phyloP scores from a whole-genome alignment of 176 grass and related monocot species.

The Alloteropsis semialata region DNA sequence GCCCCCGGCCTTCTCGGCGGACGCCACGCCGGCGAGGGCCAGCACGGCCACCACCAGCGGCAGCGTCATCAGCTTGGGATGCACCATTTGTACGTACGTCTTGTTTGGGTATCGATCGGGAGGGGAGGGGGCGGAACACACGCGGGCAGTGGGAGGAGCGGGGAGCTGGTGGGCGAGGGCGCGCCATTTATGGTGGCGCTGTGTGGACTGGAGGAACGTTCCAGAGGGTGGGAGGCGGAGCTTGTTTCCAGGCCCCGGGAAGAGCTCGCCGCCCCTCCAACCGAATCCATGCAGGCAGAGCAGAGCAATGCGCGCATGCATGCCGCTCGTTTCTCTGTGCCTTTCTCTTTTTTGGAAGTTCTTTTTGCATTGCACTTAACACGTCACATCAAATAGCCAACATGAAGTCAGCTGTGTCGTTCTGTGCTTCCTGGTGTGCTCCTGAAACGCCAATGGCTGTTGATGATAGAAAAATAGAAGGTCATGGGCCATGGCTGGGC shows the following conservation, averaged over 20 bases:
- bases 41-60: not conserved
- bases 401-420: too few relatives aligned
- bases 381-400: too few relatives aligned
- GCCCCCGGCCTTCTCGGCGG: constrained; percentile 12
- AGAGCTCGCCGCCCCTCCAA: not conserved
- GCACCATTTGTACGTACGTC: not conserved
- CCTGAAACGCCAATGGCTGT: too few relatives aligned
- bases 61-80: not conserved
- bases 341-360: too few relatives aligned
- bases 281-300: too few relatives aligned
- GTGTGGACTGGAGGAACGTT: fast-evolving
- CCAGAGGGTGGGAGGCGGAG: not conserved
- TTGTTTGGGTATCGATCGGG: not conserved
- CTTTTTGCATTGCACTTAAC: too few relatives aligned
- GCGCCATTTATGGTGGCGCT: not conserved
- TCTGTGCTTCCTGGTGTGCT: too few relatives aligned
- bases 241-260: constrained; percentile 26
- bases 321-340: too few relatives aligned
- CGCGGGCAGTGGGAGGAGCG: not conserved
- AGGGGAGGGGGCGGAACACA: too few relatives aligned
- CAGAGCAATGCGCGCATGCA: too few relatives aligned
- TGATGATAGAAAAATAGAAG: too few relatives aligned
- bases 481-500: too few relatives aligned
- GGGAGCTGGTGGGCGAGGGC: not conserved
- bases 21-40: constrained; percentile 35